These are phyloP conservation scores for Aegilops longissima DNA, from an alignment of 176 grass and related monocot species.

Conservation along the genomic window DNA sequence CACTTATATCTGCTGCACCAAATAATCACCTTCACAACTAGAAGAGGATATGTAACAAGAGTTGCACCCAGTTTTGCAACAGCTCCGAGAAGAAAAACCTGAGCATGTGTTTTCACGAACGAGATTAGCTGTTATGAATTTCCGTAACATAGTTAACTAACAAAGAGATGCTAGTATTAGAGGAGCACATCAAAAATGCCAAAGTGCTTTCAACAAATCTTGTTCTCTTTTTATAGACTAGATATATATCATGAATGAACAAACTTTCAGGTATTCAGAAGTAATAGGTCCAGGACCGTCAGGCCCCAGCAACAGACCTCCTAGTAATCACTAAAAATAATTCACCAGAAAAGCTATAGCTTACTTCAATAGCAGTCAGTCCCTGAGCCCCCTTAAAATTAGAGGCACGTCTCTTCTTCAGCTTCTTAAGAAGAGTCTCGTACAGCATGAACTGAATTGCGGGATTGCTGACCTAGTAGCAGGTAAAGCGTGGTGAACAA, in stretches of 20 bases:
- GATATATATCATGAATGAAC: neutral
- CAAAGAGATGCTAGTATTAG: slow-evolving; percentile 10
- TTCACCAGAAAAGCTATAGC: slow-evolving; percentile 11
- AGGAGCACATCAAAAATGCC: neutral
- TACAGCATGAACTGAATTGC: slow-evolving; percentile 98
- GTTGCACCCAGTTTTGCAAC: slow-evolving; percentile 93
- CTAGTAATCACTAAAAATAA: neutral
- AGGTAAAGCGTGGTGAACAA: slow-evolving; percentile 27
- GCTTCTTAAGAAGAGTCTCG: slow-evolving; percentile 89
- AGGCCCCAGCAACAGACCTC: neutral
- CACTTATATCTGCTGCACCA: neutral
- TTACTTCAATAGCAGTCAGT: slow-evolving; percentile 87
- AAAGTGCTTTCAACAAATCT: neutral
- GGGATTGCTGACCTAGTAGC: slow-evolving; percentile 86
- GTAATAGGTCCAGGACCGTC: neutral
- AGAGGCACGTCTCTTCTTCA: slow-evolving; percentile 71
- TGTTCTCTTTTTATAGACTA: neutral
- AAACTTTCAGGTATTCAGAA: slow-evolving; percentile 18
- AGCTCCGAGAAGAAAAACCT: slow-evolving; percentile 99
- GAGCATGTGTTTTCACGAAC: slow-evolving; percentile 32
- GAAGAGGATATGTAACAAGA: slow-evolving; percentile 81
- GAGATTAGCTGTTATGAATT: slow-evolving; percentile 13
- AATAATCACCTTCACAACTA: slow-evolving; percentile 81
- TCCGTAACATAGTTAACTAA: neutral
- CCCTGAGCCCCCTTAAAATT: slow-evolving; percentile 84